These are phyloP conservation scores for Gelatoporia subvermispora DNA, from an alignment of 768 basidiomycete genomes.

Conservation along the genomic window DNA sequence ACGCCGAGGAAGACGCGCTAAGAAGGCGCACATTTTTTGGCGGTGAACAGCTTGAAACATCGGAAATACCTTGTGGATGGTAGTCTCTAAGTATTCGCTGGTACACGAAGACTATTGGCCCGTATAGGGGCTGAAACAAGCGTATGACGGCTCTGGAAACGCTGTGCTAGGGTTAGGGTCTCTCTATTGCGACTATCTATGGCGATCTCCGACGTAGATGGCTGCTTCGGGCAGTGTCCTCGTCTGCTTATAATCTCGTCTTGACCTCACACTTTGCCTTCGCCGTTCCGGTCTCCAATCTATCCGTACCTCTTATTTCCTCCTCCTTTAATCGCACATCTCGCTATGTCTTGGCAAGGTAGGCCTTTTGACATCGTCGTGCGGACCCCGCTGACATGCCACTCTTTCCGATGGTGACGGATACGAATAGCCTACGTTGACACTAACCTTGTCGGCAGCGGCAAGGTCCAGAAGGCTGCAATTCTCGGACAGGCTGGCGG, in stretches of 20 bases:
- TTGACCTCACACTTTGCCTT: constrained; percentile 6
- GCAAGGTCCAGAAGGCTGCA: constrained; percentile 72
- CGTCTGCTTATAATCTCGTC: constrained; percentile 1
- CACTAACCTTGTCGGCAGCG: constrained; percentile 67
- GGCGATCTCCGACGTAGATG: constrained; percentile 19
- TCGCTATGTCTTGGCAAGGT: constrained; percentile 74
- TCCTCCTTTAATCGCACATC: constrained; percentile 4
- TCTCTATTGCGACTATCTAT: constrained; percentile 11
- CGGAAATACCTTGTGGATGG: background rate
- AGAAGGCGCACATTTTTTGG: no score
- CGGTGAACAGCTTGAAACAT: no score
- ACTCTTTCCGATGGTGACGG: background rate
- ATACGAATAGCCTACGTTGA: constrained; percentile 69
- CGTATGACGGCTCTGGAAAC: no score
- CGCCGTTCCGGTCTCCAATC: constrained; percentile 5
- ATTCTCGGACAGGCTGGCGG: constrained; percentile 72
- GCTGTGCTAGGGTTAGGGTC: background rate
- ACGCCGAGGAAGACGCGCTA: no score
- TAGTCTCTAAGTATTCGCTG: background rate
- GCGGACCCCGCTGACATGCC: background rate
- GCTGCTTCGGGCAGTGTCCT: constrained; percentile 5
- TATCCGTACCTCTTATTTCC: constrained; percentile 5
- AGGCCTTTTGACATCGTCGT: background rate
- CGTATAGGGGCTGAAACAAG: background rate
- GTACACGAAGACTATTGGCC: background rate